phyloP scores from a whole-genome alignment of 2,329 filamentous ascomycete species.

The Venturia aucupariae region DNA sequence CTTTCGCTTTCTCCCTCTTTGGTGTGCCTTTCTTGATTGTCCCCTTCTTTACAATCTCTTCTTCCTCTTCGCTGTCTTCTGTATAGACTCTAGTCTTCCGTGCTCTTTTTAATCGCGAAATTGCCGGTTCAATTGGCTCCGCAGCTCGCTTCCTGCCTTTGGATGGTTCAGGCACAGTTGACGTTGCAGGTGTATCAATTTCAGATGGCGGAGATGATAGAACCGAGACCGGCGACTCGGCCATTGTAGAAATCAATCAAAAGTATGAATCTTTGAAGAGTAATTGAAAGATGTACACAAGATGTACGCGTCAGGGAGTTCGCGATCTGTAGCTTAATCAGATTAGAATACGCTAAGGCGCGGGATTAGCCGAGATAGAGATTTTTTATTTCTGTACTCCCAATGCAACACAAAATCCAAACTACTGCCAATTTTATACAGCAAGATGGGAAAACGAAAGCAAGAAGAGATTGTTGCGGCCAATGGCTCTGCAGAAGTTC shows the following conservation, averaged over 20 bases:
- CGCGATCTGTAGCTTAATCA: background rate
- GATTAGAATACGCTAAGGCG: background rate
- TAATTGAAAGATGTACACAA: background rate
- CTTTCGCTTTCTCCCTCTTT: background rate
- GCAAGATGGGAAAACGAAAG: constrained; percentile 11
- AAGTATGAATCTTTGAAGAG: too few species aligned
- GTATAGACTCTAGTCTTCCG: background rate
- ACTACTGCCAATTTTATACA: background rate
- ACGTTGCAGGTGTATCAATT: background rate
- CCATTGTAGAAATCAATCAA: background rate
- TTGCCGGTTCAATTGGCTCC: background rate
- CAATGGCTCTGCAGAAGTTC: background rate
- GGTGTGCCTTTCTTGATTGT: background rate
- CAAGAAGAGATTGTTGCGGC: background rate
- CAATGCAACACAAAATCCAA: background rate
- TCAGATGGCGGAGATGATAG: constrained; percentile 2
- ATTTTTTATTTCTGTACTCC: background rate
- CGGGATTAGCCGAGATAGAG: background rate
- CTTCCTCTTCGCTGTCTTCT: background rate
- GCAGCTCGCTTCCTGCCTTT: background rate
- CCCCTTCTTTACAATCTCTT: background rate
- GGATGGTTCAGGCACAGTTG: background rate
- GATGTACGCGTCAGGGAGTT: constrained; percentile 2
- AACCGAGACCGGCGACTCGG: background rate
- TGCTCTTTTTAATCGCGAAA: background rate